Percentiles rank a stretch among this genome's conserved stretches.
Evolutionary conservation across 768 basidiomycete genomes (phyloP).

Genomic region (Coprinellus micaceus): DNA sequence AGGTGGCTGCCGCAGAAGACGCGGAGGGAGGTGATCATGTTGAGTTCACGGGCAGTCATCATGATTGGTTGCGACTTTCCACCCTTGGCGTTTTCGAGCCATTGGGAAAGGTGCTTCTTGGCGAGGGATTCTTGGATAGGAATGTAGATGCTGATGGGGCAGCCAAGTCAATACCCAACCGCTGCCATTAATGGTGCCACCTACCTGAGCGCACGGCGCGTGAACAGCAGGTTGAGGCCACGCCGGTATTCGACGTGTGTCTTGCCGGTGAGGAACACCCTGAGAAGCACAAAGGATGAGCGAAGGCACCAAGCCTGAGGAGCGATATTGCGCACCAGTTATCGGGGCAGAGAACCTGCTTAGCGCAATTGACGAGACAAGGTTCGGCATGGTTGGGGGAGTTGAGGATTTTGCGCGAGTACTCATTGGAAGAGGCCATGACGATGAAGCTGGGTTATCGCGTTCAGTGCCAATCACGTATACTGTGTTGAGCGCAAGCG

Average conservation of each 20-base stretch:
- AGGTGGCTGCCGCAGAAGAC: conserved; percentile 95
- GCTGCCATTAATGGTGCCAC: conserved; percentile 19
- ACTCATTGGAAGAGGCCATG: conserved; percentile 93
- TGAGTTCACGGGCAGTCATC: conserved; percentile 88
- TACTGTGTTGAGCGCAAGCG: conserved; percentile 22
- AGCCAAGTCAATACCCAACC: conserved; percentile 9
- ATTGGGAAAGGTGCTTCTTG: conserved; percentile 67
- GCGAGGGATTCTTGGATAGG: conserved; percentile 79
- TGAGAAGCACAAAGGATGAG: conserved; percentile 23
- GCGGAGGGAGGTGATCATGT: conserved; percentile 95
- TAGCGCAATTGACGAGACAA: conserved; percentile 89
- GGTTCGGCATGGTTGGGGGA: conserved; percentile 91
- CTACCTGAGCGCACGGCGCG: conserved; percentile 87
- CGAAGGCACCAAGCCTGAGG: background rate
- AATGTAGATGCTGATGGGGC: conserved; percentile 65
- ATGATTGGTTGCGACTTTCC: conserved; percentile 62
- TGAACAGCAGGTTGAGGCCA: conserved; percentile 87
- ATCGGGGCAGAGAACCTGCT: conserved; percentile 75
- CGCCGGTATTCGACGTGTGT: conserved; percentile 91
- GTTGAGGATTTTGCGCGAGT: conserved; percentile 92
- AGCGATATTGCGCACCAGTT: conserved; percentile 64
- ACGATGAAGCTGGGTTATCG: conserved; percentile 80
- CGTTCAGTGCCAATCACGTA: conserved; percentile 4
- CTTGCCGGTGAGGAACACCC: conserved; percentile 98
- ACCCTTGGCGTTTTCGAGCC: conserved; percentile 61